Evolutionary conservation across 208 protist species (phyloP), one percentile per base, ranked within the genome.

Genomic region (Blastocrithidia nonstop): DNA sequence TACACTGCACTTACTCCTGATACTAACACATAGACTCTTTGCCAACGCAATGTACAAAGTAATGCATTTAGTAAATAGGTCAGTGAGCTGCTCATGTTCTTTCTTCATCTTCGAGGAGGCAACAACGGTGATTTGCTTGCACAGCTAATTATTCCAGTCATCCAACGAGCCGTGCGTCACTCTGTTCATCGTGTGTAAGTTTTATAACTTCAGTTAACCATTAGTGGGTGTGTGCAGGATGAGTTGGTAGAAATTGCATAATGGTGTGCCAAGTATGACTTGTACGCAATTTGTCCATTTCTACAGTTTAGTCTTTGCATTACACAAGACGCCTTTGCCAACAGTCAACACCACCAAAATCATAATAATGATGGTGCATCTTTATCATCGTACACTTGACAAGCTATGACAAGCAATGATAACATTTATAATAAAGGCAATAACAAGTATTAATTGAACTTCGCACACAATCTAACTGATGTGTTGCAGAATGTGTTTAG

Each of bases 401-500:
- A 16, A 9, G 6, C 36, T n/a, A n/a, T n/a, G n/a, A n/a, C n/a
- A n/a, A n/a, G n/a, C n/a, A n/a, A n/a, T n/a, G n/a, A n/a, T n/a
- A n/a, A n/a, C n/a, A n/a, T n/a, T n/a, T n/a, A n/a, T n/a, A n/a
- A n/a, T n/a, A n/a, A n/a, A n/a, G n/a, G n/a, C n/a, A n/a, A n/a
- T n/a, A n/a, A n/a, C n/a, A n/a, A n/a, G n/a, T n/a, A n/a, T n/a
- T n/a, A n/a, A n/a, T n/a, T n/a, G n/a, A 41, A 23, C 61, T 11
- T 1, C 43, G 25, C 41, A 40, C 13, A 4, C 25, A 5, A 24
- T 40, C 6, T 98, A 28, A 54, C 70, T 17, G 72, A 94, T 23
- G 58, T 98, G 16, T 43, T 99, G 8, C 54, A 85, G 23, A 96
- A 96, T 66, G 71, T 99, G 4, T 99, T 99, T 61, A 19, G 48